Evolutionary conservation across 129 eudicot species (phyloP), one percentile per base, ranked within the genome.

Genomic region (Centella asiatica): DNA sequence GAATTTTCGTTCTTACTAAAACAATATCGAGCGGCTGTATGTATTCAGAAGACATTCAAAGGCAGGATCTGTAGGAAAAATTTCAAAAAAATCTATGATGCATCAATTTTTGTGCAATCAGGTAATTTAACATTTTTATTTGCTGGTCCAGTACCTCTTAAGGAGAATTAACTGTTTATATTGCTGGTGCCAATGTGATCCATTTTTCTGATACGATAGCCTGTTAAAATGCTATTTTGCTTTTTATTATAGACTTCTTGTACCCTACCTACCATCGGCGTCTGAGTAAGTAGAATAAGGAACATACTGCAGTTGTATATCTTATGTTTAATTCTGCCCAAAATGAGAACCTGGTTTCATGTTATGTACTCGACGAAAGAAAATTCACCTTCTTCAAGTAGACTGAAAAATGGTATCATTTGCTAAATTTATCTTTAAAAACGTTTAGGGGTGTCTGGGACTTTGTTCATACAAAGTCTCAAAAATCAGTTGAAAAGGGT

Each of bases 1-100:
- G 87, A 72, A 65, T 90, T 66, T 58, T 84, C 89, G 19, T 62
- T 71, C 73, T 60, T 80, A 68, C 67, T 83, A 61, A 72, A 70
- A 32, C 80, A 81, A 70, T 87, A 77, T 33, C 80, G 85, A 83
- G 83, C 97, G 60, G 93, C 89, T 8, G 66, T 66, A 61, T 68
- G 48, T 59, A 81, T 90, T 69, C 97, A 90, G 74, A 86, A 86
- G 80, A 50, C 69, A 48, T 50, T 81, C n/a, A 90, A 70, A 74
- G 82, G 70, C 62, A 75, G 76, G 64, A 73, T 31, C 47, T 29
- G 54, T 44, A 74, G 93, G 76, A 78, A 78, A 74, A 63, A 76
- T 19, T 78, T 66, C 42, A 45, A 37, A 70, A 66, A 62, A 50
- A 59, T 83, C 70, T n/a, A 20, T 29, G 74, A 72, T 46, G 93